phyloP scores from a whole-genome alignment of 345 rosid genomes.

The Euphorbia pulcherrima region DNA sequence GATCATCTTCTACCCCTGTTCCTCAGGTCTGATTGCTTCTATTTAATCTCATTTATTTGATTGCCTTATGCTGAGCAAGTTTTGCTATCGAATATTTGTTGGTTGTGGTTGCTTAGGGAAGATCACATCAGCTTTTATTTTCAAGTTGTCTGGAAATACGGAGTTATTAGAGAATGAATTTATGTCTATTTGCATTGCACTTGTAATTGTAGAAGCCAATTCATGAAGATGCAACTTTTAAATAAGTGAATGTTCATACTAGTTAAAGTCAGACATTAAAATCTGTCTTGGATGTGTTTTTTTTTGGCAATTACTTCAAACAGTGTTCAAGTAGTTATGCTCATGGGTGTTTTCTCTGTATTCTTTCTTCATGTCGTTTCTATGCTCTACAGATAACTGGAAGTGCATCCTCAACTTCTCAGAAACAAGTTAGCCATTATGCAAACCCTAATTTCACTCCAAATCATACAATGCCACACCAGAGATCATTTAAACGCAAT shows the following conservation, averaged over 20 bases:
- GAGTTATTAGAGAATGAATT: neutral
- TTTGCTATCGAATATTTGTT: neutral
- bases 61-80: neutral
- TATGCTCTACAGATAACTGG: conserved; percentile 34
- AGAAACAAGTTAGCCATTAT: conserved; percentile 34
- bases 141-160: neutral
- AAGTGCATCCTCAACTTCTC: conserved; percentile 26
- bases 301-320: neutral
- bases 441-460: conserved; percentile 33
- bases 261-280: neutral
- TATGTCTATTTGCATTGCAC: neutral
- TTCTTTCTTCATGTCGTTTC: neutral
- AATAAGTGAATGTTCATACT: neutral
- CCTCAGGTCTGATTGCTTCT: conserved; percentile 34
- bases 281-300: neutral
- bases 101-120: neutral
- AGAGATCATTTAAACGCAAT: conserved; percentile 43
- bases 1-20: conserved; percentile 35
- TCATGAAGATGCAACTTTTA: neutral
- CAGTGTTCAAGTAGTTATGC: neutral
- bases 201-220: neutral
- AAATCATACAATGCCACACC: conserved; percentile 35
- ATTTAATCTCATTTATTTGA: neutral
- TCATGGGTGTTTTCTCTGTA: neutral
- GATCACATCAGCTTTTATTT: neutral